Conservation (phyloP, 202 grass and related monocot species). For the Panicum virgatum region DNA sequence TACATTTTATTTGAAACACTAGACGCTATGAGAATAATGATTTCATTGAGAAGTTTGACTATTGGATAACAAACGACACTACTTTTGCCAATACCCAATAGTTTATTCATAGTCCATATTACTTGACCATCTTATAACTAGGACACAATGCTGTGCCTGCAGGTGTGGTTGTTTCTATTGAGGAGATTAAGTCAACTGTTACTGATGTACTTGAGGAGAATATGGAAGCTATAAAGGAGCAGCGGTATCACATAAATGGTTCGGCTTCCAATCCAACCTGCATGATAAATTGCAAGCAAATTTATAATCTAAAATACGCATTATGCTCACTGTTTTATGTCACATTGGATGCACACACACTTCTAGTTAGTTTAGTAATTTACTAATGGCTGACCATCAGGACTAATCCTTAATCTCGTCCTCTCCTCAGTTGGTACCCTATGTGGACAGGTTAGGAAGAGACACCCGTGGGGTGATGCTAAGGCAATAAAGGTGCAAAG, state of each 20-base stretch:
- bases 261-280: slow-evolving; percentile 10
- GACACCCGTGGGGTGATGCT: slow-evolving; percentile 83
- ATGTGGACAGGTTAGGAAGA: slow-evolving; percentile 81
- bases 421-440: slow-evolving; percentile 70
- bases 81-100: slow-evolving; percentile 4
- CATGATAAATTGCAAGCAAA: slow-evolving; percentile 1
- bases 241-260: slow-evolving; percentile 93
- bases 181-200: slow-evolving; percentile 77
- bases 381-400: neutral
- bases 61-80: neutral
- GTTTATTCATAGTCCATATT: slow-evolving; percentile 21
- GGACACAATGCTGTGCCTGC: slow-evolving; percentile 26
- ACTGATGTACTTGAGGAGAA: slow-evolving; percentile 67
- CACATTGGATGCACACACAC: neutral
- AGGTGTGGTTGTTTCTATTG: slow-evolving; percentile 82
- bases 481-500: slow-evolving; percentile 67
- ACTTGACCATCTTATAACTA: slow-evolving; percentile 16
- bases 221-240: slow-evolving; percentile 70
- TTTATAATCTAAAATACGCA: neutral
- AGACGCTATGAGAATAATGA: neutral
- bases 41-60: neutral
- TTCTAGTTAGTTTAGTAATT: neutral
- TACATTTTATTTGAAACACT: neutral
- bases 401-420: slow-evolving; percentile 15
- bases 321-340: neutral